Base-by-base conservation (phyloP, 495 filamentous ascomycete genomes). In the Pyronema domesticum region DNA sequence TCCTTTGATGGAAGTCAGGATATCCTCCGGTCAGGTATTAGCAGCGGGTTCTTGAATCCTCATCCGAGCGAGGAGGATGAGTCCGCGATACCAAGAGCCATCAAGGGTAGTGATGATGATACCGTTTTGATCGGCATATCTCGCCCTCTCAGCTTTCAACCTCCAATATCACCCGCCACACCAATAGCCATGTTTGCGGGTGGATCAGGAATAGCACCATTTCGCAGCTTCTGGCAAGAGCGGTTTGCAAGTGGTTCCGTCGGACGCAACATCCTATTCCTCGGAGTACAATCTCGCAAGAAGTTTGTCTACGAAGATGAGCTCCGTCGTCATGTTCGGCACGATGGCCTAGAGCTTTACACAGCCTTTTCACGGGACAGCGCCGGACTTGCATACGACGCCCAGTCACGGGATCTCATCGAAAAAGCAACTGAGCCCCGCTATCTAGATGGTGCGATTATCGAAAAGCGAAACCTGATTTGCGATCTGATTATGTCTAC, bases 401-500 rank as follows among this genome's bases (percentile, higher is more conserved):
- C 63, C 10, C 48, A 60, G 11, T 47, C 62, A 11, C 65, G 58
- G 11, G 67, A 72, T 37, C 62, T 75, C 3, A 60, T 72, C 18
- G 72, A 75, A 55, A 70, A 63, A 52, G 66, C 70, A 46, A 74
- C 69, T 57, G 69, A 73, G 15, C 70, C 73, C 10, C 67, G 72
- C n/a, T 76, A 74, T 55, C 72, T 74, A 18, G 72, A 74, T 59
- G 60, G 66, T 8, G 59, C 73, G 6, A 74, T 76, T 30, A 67
- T 71, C 14, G 72, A 74, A 57, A 70, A 74, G 53, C 68, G 67
- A 1, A 65, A 69, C 14, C 65, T 68, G 1, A 67, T 76, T 19
- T 72, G 70, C 8, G 72, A 76, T 58, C 67, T 76, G 13, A 70
- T 74, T 55, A 74, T 76, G 72, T 71, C 69, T 3, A 76, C 72